These are phyloP conservation scores for Trypanosoma brucei DNA, from an alignment of 208 protist genomes.

Conservation along the genomic window DNA sequence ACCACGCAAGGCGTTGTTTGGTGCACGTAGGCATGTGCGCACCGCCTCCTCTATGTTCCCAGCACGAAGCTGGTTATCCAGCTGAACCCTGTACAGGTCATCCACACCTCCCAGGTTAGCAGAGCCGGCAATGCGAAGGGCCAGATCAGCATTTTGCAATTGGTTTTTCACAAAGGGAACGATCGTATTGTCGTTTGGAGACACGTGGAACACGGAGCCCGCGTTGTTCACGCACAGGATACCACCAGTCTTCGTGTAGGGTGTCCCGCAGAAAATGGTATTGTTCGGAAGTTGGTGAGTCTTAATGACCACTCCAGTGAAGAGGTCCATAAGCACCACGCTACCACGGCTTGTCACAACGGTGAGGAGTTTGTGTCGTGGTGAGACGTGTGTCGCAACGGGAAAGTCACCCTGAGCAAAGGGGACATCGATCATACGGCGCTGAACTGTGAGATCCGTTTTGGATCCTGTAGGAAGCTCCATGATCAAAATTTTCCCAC, in stretches of 20 bases:
- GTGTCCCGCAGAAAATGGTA: conserved; percentile 95
- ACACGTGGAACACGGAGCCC: conserved; percentile 91
- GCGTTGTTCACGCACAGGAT: conserved; percentile 96
- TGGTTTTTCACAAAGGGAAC: conserved; percentile 94
- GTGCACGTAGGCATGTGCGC: conserved; percentile 93
- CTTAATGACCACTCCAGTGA: conserved; percentile 92
- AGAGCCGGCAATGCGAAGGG: conserved; percentile 93
- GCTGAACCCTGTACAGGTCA: conserved; percentile 94
- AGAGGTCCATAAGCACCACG: conserved; percentile 94
- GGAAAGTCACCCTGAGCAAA: conserved; percentile 96
- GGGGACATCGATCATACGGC: conserved; percentile 48
- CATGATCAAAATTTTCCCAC: conserved; percentile 88
- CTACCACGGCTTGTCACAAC: conserved; percentile 96
- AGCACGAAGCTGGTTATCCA: conserved; percentile 92
- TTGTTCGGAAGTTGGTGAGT: conserved; percentile 94
- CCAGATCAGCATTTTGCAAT: conserved; percentile 93
- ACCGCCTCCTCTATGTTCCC: conserved; percentile 94
- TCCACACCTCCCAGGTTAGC: conserved; percentile 97
- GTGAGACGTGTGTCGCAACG: conserved; percentile 93
- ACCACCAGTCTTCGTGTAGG: conserved; percentile 84
- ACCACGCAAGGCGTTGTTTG: conserved; percentile 93
- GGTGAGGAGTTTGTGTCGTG: conserved; percentile 96
- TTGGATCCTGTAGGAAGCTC: conserved; percentile 82
- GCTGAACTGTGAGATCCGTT: conserved; percentile 63
- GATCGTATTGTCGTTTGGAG: conserved; percentile 95